These are phyloP conservation scores for Vanrija sp. DNA, from an alignment of 1,284 basidiomycete genomes.

Conservation along the genomic window DNA sequence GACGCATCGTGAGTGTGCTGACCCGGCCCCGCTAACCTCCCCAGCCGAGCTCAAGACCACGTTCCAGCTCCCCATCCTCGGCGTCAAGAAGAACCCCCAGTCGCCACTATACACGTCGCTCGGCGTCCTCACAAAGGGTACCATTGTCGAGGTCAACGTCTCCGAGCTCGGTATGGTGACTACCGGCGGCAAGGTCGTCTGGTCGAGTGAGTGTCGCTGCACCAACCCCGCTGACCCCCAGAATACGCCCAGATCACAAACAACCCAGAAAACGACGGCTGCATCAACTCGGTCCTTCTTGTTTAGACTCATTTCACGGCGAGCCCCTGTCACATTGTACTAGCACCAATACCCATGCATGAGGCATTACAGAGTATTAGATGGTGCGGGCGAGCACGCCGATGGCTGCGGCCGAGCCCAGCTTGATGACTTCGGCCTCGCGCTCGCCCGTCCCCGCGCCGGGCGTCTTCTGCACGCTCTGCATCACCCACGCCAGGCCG, in stretches of 20 bases:
- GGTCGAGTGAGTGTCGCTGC: conserved; percentile 52
- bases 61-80: conserved; percentile 96
- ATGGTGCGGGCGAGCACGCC: conserved; percentile 56
- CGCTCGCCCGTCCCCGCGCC: conserved; percentile 49
- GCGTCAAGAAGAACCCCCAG: conserved; percentile 99
- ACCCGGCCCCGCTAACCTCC: conserved; percentile 9
- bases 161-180: conserved; percentile 97
- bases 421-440: conserved; percentile 55
- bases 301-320: conserved; percentile 23
- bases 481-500: conserved; percentile 47
- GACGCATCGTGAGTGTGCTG: conserved; percentile 78
- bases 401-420: conserved; percentile 62
- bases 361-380: background rate
- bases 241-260: conserved; percentile 97
- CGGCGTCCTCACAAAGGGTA: conserved; percentile 97
- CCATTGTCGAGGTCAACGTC: conserved; percentile 97
- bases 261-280: conserved; percentile 95
- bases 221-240: conserved; percentile 55
- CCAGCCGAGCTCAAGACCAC: conserved; percentile 94
- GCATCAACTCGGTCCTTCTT: conserved; percentile 82
- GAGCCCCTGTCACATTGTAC: conserved; percentile 7
- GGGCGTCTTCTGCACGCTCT: conserved; percentile 58
- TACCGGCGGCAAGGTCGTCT: conserved; percentile 86
- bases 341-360: conserved; percentile 14
- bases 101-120: conserved; percentile 88